phyloP scores from a whole-genome alignment of 768 basidiomycete species.

The Rhodotorula paludigena region DNA sequence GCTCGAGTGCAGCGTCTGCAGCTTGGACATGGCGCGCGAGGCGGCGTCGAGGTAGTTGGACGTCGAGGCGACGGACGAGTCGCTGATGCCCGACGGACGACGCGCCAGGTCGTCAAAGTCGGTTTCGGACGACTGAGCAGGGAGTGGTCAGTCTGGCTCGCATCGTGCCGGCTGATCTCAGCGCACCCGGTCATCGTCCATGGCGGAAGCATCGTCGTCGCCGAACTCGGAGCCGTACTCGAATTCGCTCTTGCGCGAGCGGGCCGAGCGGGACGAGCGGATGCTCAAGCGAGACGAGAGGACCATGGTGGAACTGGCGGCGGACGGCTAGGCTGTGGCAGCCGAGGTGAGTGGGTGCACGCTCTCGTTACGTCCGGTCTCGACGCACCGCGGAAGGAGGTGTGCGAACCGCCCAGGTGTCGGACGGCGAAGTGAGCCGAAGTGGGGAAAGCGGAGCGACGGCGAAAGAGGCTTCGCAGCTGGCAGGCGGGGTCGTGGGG shows the following conservation, averaged over 20 bases:
- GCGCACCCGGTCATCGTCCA: not conserved
- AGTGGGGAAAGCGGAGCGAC: no score
- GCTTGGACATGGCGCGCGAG: constrained; percentile 29
- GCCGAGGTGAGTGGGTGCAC: no score
- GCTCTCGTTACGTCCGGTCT: no score
- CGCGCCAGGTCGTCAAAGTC: constrained; percentile 23
- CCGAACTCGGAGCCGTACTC: constrained; percentile 17
- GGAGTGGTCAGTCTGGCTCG: not conserved
- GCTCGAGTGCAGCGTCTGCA: constrained; percentile 21
- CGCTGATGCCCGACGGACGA: constrained; percentile 19
- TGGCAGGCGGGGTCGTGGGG: no score
- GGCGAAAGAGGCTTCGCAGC: no score
- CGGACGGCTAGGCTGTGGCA: not conserved
- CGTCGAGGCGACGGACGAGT: constrained; percentile 13
- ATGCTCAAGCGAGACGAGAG: constrained; percentile 7
- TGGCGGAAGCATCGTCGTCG: constrained; percentile 11
- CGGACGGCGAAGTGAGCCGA: no score
- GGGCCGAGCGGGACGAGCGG: constrained; percentile 9
- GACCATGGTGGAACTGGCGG: not conserved
- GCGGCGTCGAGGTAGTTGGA: constrained; percentile 23
- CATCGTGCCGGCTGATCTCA: no score
- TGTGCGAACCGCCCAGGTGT: no score
- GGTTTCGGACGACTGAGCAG: constrained; percentile 4
- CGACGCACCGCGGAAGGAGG: no score
- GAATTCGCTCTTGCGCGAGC: constrained; percentile 19